Base-by-base conservation (phyloP, 352 stramenopile genomes). In the Nothophytophthora sp. region DNA sequence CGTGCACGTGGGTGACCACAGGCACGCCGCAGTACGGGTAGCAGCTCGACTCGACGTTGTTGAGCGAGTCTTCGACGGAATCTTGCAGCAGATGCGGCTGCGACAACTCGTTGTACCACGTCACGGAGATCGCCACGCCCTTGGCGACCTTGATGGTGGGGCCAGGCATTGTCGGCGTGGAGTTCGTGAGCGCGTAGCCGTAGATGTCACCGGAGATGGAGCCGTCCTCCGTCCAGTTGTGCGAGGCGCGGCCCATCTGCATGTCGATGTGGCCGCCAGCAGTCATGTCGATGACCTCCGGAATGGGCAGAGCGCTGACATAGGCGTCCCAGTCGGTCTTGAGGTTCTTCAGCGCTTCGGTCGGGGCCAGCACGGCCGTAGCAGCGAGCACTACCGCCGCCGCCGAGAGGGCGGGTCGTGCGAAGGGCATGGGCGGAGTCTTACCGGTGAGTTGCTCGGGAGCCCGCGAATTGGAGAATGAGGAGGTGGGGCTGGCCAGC, bases 11-110 rank as follows among this genome's bases (percentile, higher is more conserved):
- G 16, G 77, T 68, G 16, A 86, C 73, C 13, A 66, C 60, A 0
- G 78, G 78, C 2, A 88, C 67, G 12, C 78, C 78, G 51, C 79
- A 90, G 45, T 83, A 81, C 20, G 79, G 79, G 45, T 81, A 90
- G 39, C 79, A 90, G 4, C 63, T 36, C 1, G 79, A 90, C 53
- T 81, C 76, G 20, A 58, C 55, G 23, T 67, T 70, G 10, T 49
- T 60, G 13, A 90, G 55, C 11, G 55, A 64, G 0, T 45, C 55
- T 46, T 90, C 76, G 27, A 88, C 67, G 9, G 47, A 70, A 19
- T 81, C 68, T 13, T 70, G 52, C 3, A 90, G 63, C 18, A 90
- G 43, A 32, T 90, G 79, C 16, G 62, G 59, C 24, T 39, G 37
- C n/a, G 59, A 50, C 5, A 90, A 48, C 44, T 70, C 51, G 37